Evolutionary conservation across 352 stramenopile genomes (phyloP).

Genomic region (Pythium grandisporangium): DNA sequence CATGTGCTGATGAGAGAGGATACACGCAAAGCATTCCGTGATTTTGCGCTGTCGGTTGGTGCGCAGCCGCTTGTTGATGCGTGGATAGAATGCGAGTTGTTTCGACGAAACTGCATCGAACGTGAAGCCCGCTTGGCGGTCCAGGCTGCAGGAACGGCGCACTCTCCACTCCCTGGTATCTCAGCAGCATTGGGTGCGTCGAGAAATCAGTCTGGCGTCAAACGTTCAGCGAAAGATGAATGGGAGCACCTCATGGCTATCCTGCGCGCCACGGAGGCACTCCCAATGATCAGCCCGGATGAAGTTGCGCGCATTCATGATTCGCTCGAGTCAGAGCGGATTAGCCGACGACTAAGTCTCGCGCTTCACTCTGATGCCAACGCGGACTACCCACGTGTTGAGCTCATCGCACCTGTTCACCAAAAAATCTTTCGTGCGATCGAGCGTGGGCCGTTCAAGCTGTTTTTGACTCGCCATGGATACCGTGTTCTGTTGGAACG

Average conservation of each 20-base stretch:
- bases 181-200: too few relatives aligned
- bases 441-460: constrained; percentile 65
- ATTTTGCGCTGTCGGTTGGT: constrained; percentile 59
- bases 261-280: constrained; percentile 34
- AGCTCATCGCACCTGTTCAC: constrained; percentile 67
- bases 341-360: constrained; percentile 56
- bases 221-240: constrained; percentile 40
- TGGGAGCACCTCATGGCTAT: constrained; percentile 76
- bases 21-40: constrained; percentile 69
- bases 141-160: too few relatives aligned
- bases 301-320: constrained; percentile 47
- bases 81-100: constrained; percentile 81
- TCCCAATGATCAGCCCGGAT: constrained; percentile 46
- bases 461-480: constrained; percentile 63
- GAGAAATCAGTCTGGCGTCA: constrained; percentile 24
- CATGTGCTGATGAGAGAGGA: constrained; percentile 66
- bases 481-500: constrained; percentile 63
- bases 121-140: too few relatives aligned
- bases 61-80: constrained; percentile 65
- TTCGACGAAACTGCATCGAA: constrained; percentile 56
- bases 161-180: too few relatives aligned
- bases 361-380: constrained; percentile 44
- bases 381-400: constrained; percentile 61
- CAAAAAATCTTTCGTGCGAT: constrained; percentile 75
- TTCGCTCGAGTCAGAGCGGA: constrained; percentile 59